Conservation (phyloP, 805 yeast species). For the Yarrowia osloensis region DNA sequence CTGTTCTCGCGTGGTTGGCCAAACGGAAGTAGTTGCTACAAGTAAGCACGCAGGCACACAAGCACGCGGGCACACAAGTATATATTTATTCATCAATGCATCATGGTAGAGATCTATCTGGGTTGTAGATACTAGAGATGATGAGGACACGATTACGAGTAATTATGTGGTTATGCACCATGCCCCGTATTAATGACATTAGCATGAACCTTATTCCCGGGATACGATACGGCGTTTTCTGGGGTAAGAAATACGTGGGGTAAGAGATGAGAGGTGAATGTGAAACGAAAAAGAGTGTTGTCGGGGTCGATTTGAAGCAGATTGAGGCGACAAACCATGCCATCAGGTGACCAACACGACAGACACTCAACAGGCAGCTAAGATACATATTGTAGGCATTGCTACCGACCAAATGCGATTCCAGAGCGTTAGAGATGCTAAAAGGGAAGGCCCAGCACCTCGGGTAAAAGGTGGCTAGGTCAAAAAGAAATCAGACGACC, state of each 20-base stretch:
- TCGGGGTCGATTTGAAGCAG: background rate
- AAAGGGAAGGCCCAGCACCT: background rate
- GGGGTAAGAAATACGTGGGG: background rate
- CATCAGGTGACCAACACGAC: background rate
- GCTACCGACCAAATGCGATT: constrained; percentile 4
- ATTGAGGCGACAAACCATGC: background rate
- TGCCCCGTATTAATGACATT: constrained; percentile 8
- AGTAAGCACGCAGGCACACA: background rate
- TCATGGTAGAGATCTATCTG: background rate
- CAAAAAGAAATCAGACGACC: constrained; percentile 24
- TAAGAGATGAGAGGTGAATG: background rate
- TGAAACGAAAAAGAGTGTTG: background rate
- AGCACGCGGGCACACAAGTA: constrained; percentile 1
- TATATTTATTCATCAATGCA: constrained; percentile 29
- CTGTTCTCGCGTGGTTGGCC: constrained; percentile 43
- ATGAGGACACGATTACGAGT: too few relatives aligned
- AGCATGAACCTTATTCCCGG: background rate
- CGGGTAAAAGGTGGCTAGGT: background rate
- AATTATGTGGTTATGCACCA: background rate
- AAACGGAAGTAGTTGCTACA: background rate
- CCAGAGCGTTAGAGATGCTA: background rate
- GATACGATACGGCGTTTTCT: background rate
- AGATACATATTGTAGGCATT: background rate
- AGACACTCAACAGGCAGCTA: background rate
- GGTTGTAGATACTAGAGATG: too few relatives aligned